Evolutionary conservation across 768 basidiomycete species (phyloP).

Genomic region (Mycena belliarum): DNA sequence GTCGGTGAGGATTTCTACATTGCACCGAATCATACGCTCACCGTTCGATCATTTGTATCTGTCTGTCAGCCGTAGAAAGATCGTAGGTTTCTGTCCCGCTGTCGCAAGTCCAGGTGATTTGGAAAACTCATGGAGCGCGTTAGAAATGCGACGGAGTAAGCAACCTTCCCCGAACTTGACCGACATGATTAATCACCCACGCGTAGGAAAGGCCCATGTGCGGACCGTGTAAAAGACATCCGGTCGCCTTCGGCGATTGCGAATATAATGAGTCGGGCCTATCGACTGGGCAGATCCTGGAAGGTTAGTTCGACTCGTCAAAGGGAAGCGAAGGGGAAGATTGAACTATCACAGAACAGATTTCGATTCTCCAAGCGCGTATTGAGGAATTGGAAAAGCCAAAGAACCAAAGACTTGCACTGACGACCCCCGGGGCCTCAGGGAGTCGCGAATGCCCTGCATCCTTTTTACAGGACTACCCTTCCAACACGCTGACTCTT

Average conservation of each 20-base stretch:
- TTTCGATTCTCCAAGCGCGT: slow-evolving; percentile 13
- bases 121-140: background rate
- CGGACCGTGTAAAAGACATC: slow-evolving; percentile 11
- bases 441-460: background rate
- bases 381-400: slow-evolving; percentile 14
- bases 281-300: slow-evolving; percentile 14
- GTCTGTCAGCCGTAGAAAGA: slow-evolving; percentile 15
- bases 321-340: background rate
- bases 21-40: background rate
- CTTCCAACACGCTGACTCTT: slow-evolving; percentile 7
- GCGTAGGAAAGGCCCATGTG: background rate
- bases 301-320: slow-evolving; percentile 3
- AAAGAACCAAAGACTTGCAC: background rate
- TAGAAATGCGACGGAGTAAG: slow-evolving; percentile 20
- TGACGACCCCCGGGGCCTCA: background rate
- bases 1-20: slow-evolving; percentile 5
- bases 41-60: too few relatives aligned
- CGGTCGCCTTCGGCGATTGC: slow-evolving; percentile 14
- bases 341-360: slow-evolving; percentile 8
- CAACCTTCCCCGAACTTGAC: background rate
- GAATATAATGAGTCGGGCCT: slow-evolving; percentile 17
- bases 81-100: background rate
- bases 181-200: too few relatives aligned
- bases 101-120: too few relatives aligned
- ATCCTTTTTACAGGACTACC: background rate